Percentiles rank a stretch among this genome's conserved stretches.
Evolutionary conservation across 805 yeast species (phyloP).

Genomic region (Cyberlindnera samutprakarnensis): DNA sequence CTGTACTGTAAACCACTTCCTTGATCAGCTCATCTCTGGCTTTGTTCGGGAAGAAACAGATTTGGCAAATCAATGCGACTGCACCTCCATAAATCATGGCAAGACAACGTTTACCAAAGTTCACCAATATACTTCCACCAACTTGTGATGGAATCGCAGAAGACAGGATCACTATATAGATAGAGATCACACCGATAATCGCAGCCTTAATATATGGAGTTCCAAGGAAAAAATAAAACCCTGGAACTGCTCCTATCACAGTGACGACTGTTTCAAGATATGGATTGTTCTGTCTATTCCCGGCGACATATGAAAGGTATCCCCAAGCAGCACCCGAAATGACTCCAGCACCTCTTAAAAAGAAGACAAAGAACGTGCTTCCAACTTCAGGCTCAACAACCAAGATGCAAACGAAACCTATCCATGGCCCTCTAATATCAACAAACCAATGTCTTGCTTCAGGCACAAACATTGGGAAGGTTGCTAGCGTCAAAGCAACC

Average conservation of each 20-base stretch:
- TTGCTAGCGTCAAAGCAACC: slow-evolving; percentile 36
- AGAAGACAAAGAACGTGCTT: slow-evolving; percentile 39
- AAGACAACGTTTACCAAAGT: slow-evolving; percentile 42
- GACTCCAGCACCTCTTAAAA: slow-evolving; percentile 40
- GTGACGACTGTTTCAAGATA: slow-evolving; percentile 36
- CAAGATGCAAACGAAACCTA: slow-evolving; percentile 44
- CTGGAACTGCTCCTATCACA: slow-evolving; percentile 36
- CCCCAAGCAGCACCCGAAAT: slow-evolving; percentile 44
- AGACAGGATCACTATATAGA: slow-evolving; percentile 39
- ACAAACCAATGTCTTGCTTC: slow-evolving; percentile 40
- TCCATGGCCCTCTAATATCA: slow-evolving; percentile 43
- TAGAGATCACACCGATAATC: slow-evolving; percentile 39
- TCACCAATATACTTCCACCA: slow-evolving; percentile 33
- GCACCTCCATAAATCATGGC: slow-evolving; percentile 46
- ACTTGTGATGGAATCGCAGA: slow-evolving; percentile 31
- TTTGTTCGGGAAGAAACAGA: slow-evolving; percentile 37
- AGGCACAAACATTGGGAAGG: slow-evolving; percentile 45
- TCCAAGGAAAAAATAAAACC: slow-evolving; percentile 36
- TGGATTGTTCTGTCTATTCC: slow-evolving; percentile 29
- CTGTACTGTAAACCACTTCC: slow-evolving; percentile 34
- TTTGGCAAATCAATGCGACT: slow-evolving; percentile 38
- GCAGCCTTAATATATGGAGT: slow-evolving; percentile 46
- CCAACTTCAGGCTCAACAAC: slow-evolving; percentile 46
- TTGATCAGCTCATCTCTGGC: slow-evolving; percentile 38
- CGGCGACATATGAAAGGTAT: slow-evolving; percentile 35